A percentile compares a stretch with the other conserved stretches of the same genome.
These are phyloP conservation scores for Yamadazyma atlantica DNA, from an alignment of 1,139 yeast genomes.

Conservation along the genomic window DNA sequence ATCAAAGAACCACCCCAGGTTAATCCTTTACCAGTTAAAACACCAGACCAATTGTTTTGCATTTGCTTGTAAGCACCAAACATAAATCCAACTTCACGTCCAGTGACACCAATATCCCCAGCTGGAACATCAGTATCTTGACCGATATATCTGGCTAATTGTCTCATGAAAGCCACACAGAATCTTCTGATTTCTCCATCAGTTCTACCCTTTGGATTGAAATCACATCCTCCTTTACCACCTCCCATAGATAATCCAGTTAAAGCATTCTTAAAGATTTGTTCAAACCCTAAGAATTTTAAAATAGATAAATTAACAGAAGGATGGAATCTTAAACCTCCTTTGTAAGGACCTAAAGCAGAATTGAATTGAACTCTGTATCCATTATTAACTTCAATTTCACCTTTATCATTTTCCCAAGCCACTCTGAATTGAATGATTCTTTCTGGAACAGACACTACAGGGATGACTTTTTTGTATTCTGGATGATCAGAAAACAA, in stretches of 20 bases:
- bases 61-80: conserved; percentile 95
- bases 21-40: conserved; percentile 95
- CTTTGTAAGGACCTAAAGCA: conserved; percentile 98
- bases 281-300: conserved; percentile 97
- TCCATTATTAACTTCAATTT: conserved; percentile 91
- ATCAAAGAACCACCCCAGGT: conserved; percentile 98
- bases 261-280: conserved; percentile 95
- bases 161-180: conserved; percentile 95
- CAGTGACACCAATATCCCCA: conserved; percentile 97
- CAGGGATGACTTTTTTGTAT: conserved; percentile 84
- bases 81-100: conserved; percentile 80
- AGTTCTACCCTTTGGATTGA: conserved; percentile 93
- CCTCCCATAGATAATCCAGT: conserved; percentile 99
- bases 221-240: conserved; percentile 99
- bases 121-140: conserved; percentile 96
- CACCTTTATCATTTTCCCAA: conserved; percentile 96
- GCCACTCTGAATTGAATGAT: conserved; percentile 93
- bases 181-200: conserved; percentile 95
- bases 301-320: conserved; percentile 91
- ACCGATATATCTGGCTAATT: conserved; percentile 93
- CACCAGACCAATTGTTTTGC: conserved; percentile 96
- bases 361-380: conserved; percentile 98
- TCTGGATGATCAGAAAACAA: conserved; percentile 87
- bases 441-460: conserved; percentile 94
- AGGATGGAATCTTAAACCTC: conserved; percentile 98